These are phyloP conservation scores for Thermothielavioides terrestris DNA, from an alignment of 495 filamentous ascomycete genomes.

Conservation along the genomic window DNA sequence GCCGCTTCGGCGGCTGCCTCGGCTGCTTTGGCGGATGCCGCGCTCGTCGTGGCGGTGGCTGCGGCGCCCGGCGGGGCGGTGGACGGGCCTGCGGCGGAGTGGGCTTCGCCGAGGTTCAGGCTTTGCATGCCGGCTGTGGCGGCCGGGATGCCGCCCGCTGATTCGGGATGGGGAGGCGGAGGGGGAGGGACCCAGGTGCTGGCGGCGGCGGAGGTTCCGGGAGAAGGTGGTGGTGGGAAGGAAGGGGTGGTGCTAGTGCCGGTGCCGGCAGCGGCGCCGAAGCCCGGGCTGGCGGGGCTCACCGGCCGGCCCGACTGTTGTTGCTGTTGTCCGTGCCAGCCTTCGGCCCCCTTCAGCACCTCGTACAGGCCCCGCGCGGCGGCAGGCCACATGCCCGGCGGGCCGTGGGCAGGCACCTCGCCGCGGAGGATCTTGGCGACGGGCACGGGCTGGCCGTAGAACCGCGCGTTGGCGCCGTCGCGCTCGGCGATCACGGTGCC, in stretches of 20 bases:
- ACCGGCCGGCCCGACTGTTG: background rate
- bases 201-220: too few species aligned
- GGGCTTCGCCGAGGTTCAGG: slow-evolving; percentile 5
- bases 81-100: slow-evolving; percentile 7
- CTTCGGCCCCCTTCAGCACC: slow-evolving; percentile 23
- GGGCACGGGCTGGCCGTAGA: slow-evolving; percentile 57
- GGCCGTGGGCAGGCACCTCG: slow-evolving; percentile 36
- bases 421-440: slow-evolving; percentile 61
- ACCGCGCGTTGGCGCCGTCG: slow-evolving; percentile 70
- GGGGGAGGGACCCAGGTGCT: background rate
- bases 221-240: too few species aligned
- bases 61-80: background rate
- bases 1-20: slow-evolving; percentile 21
- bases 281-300: background rate
- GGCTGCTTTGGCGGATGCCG: slow-evolving; percentile 16
- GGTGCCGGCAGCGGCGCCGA: background rate
- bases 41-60: background rate
- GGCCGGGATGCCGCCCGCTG: background rate
- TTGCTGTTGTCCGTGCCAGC: slow-evolving; percentile 9
- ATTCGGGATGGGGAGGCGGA: background rate
- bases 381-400: slow-evolving; percentile 20
- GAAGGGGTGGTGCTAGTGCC: too few species aligned
- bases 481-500: slow-evolving; percentile 71
- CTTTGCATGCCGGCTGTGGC: slow-evolving; percentile 5
- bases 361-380: slow-evolving; percentile 17